Evolutionary conservation across 1,139 yeast genomes (phyloP), one percentile per base, ranked within the genome.

Genomic region (Petasospora fabianii): DNA sequence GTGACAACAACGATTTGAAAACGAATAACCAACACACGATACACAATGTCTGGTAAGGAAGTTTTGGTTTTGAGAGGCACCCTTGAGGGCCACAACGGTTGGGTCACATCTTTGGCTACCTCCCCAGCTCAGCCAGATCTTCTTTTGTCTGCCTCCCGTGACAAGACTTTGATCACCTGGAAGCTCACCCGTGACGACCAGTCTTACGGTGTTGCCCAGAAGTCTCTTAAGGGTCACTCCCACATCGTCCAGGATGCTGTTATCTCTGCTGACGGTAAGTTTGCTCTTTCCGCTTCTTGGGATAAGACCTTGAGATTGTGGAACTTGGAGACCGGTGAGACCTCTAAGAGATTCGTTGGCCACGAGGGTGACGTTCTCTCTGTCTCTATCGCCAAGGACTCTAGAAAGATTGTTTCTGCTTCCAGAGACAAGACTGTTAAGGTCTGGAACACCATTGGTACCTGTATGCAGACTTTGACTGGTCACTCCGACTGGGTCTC

Each of bases 401-500:
- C 92, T 73, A 86, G 97, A 79, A 95, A 88, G 77, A 87, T 92
- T 66, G 96, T 90, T 58, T 90, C 98, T 70, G 95, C 96, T 72
- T 90, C 97, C 61, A 90, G 98, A 76, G 98, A 92, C 75, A 86
- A 87, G 81, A 85, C 97, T 72, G 90, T 92, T 74, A 90, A 87
- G 81, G 90, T 92, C 75, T 92, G 98, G 98, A 90, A 94, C 84
- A 87, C 96, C 75, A 78, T 88, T 66, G 99, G 98, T 80, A 88
- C 86, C 70, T 88, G 96, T 81, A 83, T 86, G 80, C 83, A 84
- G 75, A 87, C 97, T 64, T 83, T 90, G 73, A 62, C 65, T 56
- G 94, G 95, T 62, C 98, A 92, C 95, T 67, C 80, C 68, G 99
- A 92, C 87, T 92, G 99, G 99, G 97, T 90, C 64, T 86, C 97